Evolutionary conservation across 768 basidiomycete genomes (phyloP), one percentile per base, ranked within the genome.

Genomic region (Pleurotus pulmonarius): DNA sequence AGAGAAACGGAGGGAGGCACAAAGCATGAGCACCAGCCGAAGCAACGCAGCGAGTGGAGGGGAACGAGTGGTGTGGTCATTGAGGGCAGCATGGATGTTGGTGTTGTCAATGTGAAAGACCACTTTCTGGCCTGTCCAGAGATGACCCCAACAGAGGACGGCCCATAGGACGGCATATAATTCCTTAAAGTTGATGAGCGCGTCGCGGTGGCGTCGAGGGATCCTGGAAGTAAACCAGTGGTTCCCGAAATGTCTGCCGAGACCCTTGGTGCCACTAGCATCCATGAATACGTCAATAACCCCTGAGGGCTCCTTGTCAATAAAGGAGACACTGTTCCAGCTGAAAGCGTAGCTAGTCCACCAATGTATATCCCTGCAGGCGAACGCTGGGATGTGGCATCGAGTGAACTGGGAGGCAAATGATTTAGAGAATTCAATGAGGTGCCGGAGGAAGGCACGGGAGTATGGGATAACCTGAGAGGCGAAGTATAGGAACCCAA

Each of bases 121-220:
- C 18, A 73, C 59, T 25, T 71, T 69, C 11, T 44, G 34, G n/a
- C 62, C 62, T 0, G 5, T 7, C 62, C 63, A 71, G 1, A 8
- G 4, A 16, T 68, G 47, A 0, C 67, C 69, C 70, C 69, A 72
- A 22, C 64, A 53, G 2, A 70, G 49, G 34, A 69, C 61, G 1
- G 69, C 67, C 3, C 71, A 64, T 1, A 72, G 56, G 2, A 73
- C 64, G 0, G 71, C 70, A 45, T 51, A 65, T 0, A 68, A 49
- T 52, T 72, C 70, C 55, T 74, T 74, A 58, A 70, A 68, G 52
- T 71, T 67, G 9, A 74, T 73, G 46, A 72, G 62, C 0, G 47
- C 26, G 0, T 13, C 12, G 12, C 63, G 63, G 40, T 59, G 65
- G 25, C 63, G 66, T 0, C 65, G 52, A 6, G 71, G 68, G 3